Evolutionary conservation across 2,329 filamentous ascomycete species (phyloP), one percentile per base, ranked within the genome.

Genomic region (Fusarium odoratissimum): DNA sequence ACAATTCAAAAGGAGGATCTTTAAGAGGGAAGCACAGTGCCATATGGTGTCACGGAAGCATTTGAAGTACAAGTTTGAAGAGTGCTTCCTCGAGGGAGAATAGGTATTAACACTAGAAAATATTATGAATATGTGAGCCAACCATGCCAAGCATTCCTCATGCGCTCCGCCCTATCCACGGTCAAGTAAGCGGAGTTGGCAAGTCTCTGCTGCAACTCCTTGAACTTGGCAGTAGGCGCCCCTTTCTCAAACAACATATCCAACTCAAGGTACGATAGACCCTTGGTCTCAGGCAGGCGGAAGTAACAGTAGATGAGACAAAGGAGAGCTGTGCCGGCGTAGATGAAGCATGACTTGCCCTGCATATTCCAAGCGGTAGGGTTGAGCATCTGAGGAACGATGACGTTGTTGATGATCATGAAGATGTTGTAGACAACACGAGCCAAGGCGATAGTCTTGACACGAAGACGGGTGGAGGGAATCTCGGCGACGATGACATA

Each of bases 401-500:
- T 44, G 13, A 76, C 51, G 31, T 76, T 74, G 46, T 75, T 79
- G 49, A 77, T 33, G 38, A 79, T 76, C 30, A 56, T 64, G 9
- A 69, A 59, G 4, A 75, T 14, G 28, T 73, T 74, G 38, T 78
- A 77, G 10, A 67, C 40, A 2, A 70, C 78, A 14, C 82, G 77
- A 2, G 79, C 82, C 10, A 84, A 63, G 4, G 83, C 82, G 11
- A 84, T 80, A 0, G 82, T 83, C 65, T 83, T 80, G 6, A 81
- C 80, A 17, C 82, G 77, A 5, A 84, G 77, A 33, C 82, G 81
- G 5, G 80, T 83, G 1, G 81, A 81, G 0, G 79, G 79, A 3
- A 82, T 76, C 67, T 84, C 83, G 10, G 82, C 75, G 1, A 83
- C 80, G 38, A 84, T 78, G 16, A 81, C 81, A 74, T 83, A 84